Base-by-base conservation (phyloP, 306 rosid genomes). In the Hippophae tibetana region DNA sequence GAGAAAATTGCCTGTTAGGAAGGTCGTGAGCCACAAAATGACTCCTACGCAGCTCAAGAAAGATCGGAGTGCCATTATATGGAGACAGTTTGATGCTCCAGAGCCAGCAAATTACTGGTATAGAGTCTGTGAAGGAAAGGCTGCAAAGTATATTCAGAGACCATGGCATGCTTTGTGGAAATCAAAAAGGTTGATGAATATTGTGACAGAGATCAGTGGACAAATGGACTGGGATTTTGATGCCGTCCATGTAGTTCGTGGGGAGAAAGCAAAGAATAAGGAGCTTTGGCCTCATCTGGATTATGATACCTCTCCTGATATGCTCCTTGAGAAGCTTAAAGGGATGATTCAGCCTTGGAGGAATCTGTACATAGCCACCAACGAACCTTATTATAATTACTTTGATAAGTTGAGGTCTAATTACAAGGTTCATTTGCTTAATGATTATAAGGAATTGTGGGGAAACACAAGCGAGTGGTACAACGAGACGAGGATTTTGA, bases 31-130 rank as follows among this genome's bases (percentile, higher is more conserved):
- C 66, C 80, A 88, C 38, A 84, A 82, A 86, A 65, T 72, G 47
- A 82, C 82, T 6, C 97, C 99, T 11, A 73, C 85, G 94, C 94
- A 88, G 58, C 97, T 93, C 49, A 79, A 70, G 81, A 84, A 88
- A 65, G 99, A 93, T 31, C 86, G 60, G 72, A 93, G 69, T 62
- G 69, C 89, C 0, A 54, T 93, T 52, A 50, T 93, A 51, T 76
- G 81, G 95, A 80, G 99, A 81, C 94, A 88, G 73, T 93, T 93
- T 62, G 97, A 93, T 68, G 86, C 80, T 0, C 95, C 95, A 0
- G 96, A 88, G 77, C 95, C 97, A 0, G 99, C 88, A 73, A 93
- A 93, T 82, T 93, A 93, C 62, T 93, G 99, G 99, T 93, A 88
- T 43, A 69, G 99, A 53, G 99, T 93, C 53, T 93, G 99, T 46